Base-by-base conservation (phyloP, 2,329 filamentous ascomycete species). In the Ophidiomyces ophidiicola region DNA sequence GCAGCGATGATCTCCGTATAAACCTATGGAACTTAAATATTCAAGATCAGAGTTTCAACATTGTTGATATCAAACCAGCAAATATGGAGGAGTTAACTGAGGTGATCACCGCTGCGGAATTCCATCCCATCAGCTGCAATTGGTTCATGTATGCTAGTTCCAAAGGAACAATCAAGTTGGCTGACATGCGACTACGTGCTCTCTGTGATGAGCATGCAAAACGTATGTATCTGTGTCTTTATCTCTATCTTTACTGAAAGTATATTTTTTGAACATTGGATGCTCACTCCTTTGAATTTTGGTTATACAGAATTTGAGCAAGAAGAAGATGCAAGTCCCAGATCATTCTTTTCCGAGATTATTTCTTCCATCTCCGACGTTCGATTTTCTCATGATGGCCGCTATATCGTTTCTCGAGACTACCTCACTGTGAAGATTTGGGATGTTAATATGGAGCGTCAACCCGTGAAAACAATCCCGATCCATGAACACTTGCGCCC, bases 131-230 rank as follows among this genome's bases (percentile, higher is more conserved):
- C 55, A 94, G 87, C 69, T 98, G 90, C 72, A 96, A 98, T 65
- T 94, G 85, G 86, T 96, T 98, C 68, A 98, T 98, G 88, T 98
- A 96, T 61, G 90, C 90, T 52, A 96, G 88, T 63, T 94, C 87
- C 44, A 98, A 98, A 65, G 90, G 90, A 45, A 96, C 90, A 24
- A 96, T 98, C 67, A 98, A 98, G 67, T 71, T 98, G 53, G 90
- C 90, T 33, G 90, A 98, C 56, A 98, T 98, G 90, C 78, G 90
- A 54, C 82, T 94, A 69, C 93, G 86, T 56, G 90, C 90, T 20
- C 69, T 98, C 37, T 98, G 90, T 57, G 90, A 98, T 57, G 79
- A 92, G 56, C 90, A 98, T 57, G 80, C 86, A 12, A 98, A 98
- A 66, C 71, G 90, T 96, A 74, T 53, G 80, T 69, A 29, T 30